Evolutionary conservation across 106 monocot species (phyloP), one percentile per base, ranked within the genome.

Genomic region (Phalaenopsis equestris): DNA sequence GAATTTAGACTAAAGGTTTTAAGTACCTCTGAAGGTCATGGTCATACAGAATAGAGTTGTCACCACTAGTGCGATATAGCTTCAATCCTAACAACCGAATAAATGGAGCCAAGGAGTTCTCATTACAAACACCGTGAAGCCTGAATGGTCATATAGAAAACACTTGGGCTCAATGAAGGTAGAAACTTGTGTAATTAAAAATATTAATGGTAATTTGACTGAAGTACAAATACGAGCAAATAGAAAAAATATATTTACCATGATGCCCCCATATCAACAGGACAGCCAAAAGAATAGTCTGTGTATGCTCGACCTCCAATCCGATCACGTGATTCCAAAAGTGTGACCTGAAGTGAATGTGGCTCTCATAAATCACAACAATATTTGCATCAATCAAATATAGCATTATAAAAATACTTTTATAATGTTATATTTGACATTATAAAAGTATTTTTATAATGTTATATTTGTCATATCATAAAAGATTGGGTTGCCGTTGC

Each of bases 91-190:
- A n/a, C n/a, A n/a, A n/a, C n/a, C n/a, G n/a, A n/a, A 96, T 93
- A 18, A 96, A 81, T 55, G 96, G 96, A 78, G 96, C 96, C 65
- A 96, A 61, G 14, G 96, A 90, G 83, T 96, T 96, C 77, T 96
- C 93, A 86, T 96, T 92, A 84, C 96, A 96, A 58, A 89, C 93
- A 77, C 96, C 96, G 85, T 96, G 96, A 57, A 96, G 82, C 96
- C 95, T 95, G 84, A 75, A 86, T 42, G 17, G 56, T 15, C 58
- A 41, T 18, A 37, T 17, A 81, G 46, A 19, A 76, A 55, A 8
- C 8, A 15, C 11, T 55, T 55, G 55, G 8, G 55, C 55, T 55
- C 55, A 55, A 55, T 55, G 55, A 55, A 10, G 11, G 11, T 55
- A 55, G 8, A 55, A n/a, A n/a, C n/a, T n/a, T n/a, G n/a, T n/a